These are phyloP conservation scores for Ceratocystis eucalypticola DNA, from an alignment of 2,329 filamentous ascomycete species.

Conservation along the genomic window DNA sequence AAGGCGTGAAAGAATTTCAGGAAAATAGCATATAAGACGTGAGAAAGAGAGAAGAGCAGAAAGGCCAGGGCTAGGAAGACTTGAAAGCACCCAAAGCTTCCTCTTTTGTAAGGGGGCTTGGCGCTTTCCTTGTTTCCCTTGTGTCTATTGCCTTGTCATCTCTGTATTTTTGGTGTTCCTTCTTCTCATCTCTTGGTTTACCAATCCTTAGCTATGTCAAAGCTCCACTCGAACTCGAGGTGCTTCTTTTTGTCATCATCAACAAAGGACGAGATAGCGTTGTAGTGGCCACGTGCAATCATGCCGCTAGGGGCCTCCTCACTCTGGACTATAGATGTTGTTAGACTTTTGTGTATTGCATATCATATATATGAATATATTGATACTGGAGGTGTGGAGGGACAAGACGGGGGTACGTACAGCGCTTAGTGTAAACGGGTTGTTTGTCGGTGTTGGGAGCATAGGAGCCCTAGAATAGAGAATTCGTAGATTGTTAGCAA, in stretches of 20 bases:
- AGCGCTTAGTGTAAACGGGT: conserved; percentile 77
- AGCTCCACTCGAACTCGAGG: conserved; percentile 87
- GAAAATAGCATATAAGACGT: neutral
- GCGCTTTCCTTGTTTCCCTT: neutral
- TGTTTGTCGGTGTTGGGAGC: conserved; percentile 84
- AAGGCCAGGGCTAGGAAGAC: neutral
- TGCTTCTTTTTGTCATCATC: conserved; percentile 91
- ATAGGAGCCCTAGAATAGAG: conserved; percentile 59
- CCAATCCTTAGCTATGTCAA: conserved; percentile 97
- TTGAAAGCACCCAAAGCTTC: neutral
- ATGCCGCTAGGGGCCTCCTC: conserved; percentile 89
- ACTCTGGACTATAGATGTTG: conserved; percentile 51
- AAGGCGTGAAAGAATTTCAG: conserved; percentile 11
- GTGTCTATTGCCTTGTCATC: neutral
- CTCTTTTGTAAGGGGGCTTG: neutral
- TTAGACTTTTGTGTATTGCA: neutral
- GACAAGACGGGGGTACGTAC: conserved; percentile 40
- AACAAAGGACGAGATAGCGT: conserved; percentile 75
- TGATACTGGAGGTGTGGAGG: neutral
- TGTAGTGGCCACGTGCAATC: conserved; percentile 80
- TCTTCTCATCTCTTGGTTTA: conserved; percentile 28
- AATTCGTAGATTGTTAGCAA: conserved; percentile 22
- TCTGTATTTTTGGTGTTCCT: neutral
- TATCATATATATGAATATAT: neutral
- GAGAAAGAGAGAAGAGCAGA: neutral